phyloP scores from a whole-genome alignment of 306 rosid species.

The Cicer arietinum region DNA sequence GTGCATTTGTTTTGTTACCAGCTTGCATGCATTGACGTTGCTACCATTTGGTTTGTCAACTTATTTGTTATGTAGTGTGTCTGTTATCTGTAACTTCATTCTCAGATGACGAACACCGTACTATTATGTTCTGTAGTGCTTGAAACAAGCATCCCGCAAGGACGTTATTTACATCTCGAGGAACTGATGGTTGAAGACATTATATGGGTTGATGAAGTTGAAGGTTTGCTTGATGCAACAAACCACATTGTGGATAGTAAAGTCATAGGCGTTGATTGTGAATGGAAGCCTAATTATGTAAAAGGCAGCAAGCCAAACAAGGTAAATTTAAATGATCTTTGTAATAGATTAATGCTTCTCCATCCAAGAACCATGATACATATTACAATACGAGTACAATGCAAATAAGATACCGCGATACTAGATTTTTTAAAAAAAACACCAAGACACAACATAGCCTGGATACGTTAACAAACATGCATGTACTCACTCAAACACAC shows the following conservation, averaged over 20 bases:
- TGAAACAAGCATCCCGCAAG: slow-evolving; percentile 61
- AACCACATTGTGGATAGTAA: slow-evolving; percentile 72
- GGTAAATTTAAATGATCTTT: slow-evolving; percentile 56
- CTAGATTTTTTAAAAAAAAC: not conserved
- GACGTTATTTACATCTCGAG: slow-evolving; percentile 66
- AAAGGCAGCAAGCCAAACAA: slow-evolving; percentile 83
- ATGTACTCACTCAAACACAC: not conserved
- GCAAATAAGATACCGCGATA: not conserved
- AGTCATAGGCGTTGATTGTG: slow-evolving; percentile 94
- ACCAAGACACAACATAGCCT: not conserved
- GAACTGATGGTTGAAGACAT: slow-evolving; percentile 66
- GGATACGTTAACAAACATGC: not conserved
- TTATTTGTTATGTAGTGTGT: not conserved
- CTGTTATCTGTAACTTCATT: slow-evolving; percentile 33
- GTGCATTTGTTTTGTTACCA: slow-evolving; percentile 35
- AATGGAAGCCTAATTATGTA: slow-evolving; percentile 92
- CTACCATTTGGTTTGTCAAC: slow-evolving; percentile 14
- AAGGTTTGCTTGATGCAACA: slow-evolving; percentile 66
- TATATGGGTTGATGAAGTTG: slow-evolving; percentile 82
- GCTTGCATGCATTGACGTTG: slow-evolving; percentile 5
- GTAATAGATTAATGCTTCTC: slow-evolving; percentile 21
- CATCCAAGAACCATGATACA: not conserved
- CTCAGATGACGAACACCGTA: slow-evolving; percentile 34
- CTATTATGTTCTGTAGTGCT: slow-evolving; percentile 55
- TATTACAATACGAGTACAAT: not conserved